phyloP scores from a whole-genome alignment of 306 rosid genomes.

The Malus fusca region DNA sequence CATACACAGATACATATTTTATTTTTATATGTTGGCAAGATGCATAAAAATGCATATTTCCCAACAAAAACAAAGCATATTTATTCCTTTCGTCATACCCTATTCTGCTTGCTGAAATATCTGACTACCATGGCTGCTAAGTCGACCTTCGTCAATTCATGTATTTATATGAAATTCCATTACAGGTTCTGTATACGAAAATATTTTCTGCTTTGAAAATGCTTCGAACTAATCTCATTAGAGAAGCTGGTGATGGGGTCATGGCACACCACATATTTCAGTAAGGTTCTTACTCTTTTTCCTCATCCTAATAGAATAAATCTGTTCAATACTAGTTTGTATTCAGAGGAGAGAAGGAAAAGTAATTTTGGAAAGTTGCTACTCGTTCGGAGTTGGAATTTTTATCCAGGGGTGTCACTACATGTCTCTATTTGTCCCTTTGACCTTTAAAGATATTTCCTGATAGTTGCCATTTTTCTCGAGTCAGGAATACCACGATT shows the following conservation, averaged over 20 bases:
- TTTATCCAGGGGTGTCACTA: neutral
- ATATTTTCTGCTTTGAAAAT: conserved; percentile 57
- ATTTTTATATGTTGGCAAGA: too few species aligned
- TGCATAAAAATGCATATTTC: neutral
- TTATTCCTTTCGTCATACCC: too few species aligned
- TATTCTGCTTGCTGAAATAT: conserved; percentile 14
- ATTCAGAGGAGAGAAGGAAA: neutral
- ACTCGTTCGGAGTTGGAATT: neutral
- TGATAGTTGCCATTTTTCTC: conserved; percentile 16
- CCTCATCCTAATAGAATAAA: neutral
- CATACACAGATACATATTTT: neutral
- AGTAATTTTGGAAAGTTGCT: neutral
- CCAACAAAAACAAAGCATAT: too few species aligned
- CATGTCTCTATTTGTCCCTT: neutral
- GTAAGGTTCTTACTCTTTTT: conserved; percentile 30
- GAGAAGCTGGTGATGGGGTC: conserved; percentile 67
- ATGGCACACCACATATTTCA: conserved; percentile 81
- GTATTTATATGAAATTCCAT: conserved; percentile 1
- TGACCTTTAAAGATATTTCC: conserved; percentile 1
- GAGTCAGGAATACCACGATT: conserved; percentile 55
- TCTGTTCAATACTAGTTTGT: neutral
- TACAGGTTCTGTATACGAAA: conserved; percentile 69
- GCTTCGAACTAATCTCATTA: conserved; percentile 58
- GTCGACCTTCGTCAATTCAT: neutral
- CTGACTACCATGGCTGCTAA: neutral